Percentiles rank a stretch among this genome's conserved stretches.
Conservation (phyloP, 139 green algal species). For the Haematococcus lacustris region DNA sequence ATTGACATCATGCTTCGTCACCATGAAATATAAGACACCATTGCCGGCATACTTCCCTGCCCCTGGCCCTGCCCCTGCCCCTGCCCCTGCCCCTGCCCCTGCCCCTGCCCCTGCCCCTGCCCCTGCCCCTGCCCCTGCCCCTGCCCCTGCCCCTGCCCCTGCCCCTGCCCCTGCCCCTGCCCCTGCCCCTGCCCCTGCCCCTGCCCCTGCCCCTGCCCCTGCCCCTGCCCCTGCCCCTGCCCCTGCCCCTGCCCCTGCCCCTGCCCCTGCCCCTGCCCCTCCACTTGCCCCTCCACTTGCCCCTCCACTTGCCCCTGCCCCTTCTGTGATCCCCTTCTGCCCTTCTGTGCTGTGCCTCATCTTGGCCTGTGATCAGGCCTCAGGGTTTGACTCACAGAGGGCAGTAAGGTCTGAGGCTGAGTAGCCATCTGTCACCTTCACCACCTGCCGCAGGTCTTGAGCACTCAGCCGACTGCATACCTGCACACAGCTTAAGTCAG, state of each 20-base stretch:
- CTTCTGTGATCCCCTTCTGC: not conserved
- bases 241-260: too few relatives aligned
- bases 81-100: not conserved
- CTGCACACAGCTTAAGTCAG: too few relatives aligned
- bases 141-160: too few relatives aligned
- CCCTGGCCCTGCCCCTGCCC: not conserved
- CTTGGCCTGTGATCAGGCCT: not conserved
- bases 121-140: too few relatives aligned
- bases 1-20: too few relatives aligned
- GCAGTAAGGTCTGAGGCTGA: conserved; percentile 67
- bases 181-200: too few relatives aligned
- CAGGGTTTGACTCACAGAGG: conserved; percentile 34
- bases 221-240: not conserved
- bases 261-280: not conserved
- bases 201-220: too few relatives aligned
- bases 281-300: not conserved
- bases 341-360: not conserved
- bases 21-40: too few relatives aligned
- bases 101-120: not conserved
- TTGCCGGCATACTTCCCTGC: not conserved
- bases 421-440: conserved; percentile 50
- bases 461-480: conserved; percentile 20
- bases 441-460: conserved; percentile 20
- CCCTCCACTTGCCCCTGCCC: not conserved
- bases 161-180: too few relatives aligned